These are phyloP conservation scores for Williopsis jadinii DNA, from an alignment of 1,139 yeast species.

Conservation along the genomic window DNA sequence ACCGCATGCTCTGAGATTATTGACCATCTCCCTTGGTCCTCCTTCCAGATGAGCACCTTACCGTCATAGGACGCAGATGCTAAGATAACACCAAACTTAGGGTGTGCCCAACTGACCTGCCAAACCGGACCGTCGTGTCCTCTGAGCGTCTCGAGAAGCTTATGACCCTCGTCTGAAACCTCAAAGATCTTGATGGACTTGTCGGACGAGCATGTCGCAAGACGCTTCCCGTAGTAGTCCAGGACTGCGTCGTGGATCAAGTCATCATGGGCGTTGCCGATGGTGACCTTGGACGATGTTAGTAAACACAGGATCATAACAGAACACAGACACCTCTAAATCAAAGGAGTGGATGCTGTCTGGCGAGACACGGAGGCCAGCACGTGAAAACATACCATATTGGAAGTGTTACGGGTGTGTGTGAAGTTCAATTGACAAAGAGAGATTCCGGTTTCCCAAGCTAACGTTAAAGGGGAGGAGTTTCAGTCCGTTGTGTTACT, in stretches of 20 bases:
- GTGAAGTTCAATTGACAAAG: too few relatives aligned
- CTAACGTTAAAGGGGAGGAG: too few relatives aligned
- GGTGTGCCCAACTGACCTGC: conserved; percentile 99
- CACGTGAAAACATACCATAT: too few relatives aligned
- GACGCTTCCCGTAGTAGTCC: conserved; percentile 90
- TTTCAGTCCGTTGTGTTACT: too few relatives aligned
- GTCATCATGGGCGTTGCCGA: conserved; percentile 80
- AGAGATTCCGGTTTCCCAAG: too few relatives aligned
- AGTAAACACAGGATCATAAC: too few relatives aligned
- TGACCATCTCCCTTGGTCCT: conserved; percentile 76
- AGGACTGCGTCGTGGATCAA: conserved; percentile 94
- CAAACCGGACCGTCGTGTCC: conserved; percentile 98
- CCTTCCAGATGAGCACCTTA: conserved; percentile 90
- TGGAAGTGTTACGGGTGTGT: too few relatives aligned
- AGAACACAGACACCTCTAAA: too few relatives aligned
- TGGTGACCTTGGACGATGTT: conserved; percentile 43
- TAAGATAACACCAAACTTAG: conserved; percentile 89
- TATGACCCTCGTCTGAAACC: conserved; percentile 77
- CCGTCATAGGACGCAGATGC: conserved; percentile 97
- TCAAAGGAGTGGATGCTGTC: too few relatives aligned
- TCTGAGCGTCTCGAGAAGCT: conserved; percentile 69
- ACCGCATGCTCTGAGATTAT: conserved; percentile 81
- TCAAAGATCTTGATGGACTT: conserved; percentile 90
- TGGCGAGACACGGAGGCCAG: too few relatives aligned
- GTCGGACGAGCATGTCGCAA: conserved; percentile 95